Evolutionary conservation across 108 stramenopile genomes (phyloP), one percentile per base, ranked within the genome.

Genomic region (Mediolabrus comicus): DNA sequence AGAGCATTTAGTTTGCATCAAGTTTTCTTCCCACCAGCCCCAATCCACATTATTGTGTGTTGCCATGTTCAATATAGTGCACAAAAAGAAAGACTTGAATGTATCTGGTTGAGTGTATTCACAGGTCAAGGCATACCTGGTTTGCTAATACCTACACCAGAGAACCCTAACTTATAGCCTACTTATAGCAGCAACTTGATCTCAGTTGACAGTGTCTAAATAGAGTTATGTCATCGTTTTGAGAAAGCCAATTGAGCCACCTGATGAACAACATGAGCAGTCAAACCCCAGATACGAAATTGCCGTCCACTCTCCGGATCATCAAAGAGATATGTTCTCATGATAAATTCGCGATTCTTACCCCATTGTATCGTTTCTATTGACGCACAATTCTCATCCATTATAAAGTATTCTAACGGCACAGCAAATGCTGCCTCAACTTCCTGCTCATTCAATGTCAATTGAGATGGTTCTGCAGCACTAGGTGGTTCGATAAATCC

Each of bases 401-500:
- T 29, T 35, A 59, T 62, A 74, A 89, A 84, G 62, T 76, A 59
- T 39, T 19, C 70, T 57, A 86, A 51, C 1, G 90, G 90, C 9
- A 79, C 83, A 43, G 81, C 77, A 79, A 92, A 92, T 32, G 74
- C 86, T 29, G 73, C 74, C 35, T 88, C 84, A 27, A 92, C 90
- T 58, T 91, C 90, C n/a, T 59, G 34, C 27, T 39, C 38, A 35
- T 83, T 84, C 62, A 85, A 17, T 27, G 28, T 67, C 62, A 83
- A 69, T 26, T 58, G 36, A 24, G 38, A 24, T n/a, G 81, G 81
- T 58, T 82, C 81, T 12, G 74, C 79, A 4, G 35, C 67, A 11
- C 3, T 8, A 10, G 74, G 17, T 38, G 62, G 75, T 19, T 74
- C 26, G 4, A 80, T 25, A 2, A 39, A 32, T 5, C 72, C 90